These are phyloP conservation scores for Syzygium syzygioides DNA, from an alignment of 441 rosid genomes.

Conservation along the genomic window DNA sequence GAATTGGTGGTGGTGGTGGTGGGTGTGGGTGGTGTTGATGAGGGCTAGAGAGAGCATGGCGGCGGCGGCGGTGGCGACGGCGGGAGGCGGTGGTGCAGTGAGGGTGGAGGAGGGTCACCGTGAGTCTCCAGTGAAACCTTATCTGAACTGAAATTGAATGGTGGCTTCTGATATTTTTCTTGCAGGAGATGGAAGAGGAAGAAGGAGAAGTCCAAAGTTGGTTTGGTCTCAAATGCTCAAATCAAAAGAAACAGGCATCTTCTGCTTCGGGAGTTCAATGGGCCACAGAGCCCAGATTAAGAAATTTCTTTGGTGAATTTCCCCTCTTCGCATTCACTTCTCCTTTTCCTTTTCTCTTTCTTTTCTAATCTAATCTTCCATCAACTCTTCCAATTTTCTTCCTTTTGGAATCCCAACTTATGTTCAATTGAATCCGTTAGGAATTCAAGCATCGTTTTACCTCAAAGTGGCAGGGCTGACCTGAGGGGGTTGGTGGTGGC, in stretches of 20 bases:
- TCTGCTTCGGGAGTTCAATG: neutral
- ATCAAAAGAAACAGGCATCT: neutral
- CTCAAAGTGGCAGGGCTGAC: neutral
- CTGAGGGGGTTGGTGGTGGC: neutral
- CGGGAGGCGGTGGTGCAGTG: neutral
- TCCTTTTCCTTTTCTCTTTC: neutral
- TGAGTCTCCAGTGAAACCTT: slow-evolving; percentile 23
- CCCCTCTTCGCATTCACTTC: neutral
- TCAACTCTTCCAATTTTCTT: neutral
- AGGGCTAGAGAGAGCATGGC: slow-evolving; percentile 30
- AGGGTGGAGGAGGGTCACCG: neutral
- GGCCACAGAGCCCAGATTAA: neutral
- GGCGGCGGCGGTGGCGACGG: neutral
- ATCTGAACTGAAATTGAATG: slow-evolving; percentile 11
- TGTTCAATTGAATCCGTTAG: neutral
- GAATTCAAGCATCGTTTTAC: neutral
- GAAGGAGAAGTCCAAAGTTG: neutral
- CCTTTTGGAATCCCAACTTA: neutral
- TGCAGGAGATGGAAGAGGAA: neutral
- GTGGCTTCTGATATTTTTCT: neutral
- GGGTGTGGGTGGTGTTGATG: slow-evolving; percentile 5
- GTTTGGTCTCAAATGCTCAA: neutral
- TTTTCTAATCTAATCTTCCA: neutral
- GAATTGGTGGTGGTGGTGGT: slow-evolving; percentile 6
- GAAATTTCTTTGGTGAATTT: neutral